Percentiles rank a stretch among this genome's conserved stretches.
Conservation (phyloP, 345 rosid species). For the Populus tremula region DNA sequence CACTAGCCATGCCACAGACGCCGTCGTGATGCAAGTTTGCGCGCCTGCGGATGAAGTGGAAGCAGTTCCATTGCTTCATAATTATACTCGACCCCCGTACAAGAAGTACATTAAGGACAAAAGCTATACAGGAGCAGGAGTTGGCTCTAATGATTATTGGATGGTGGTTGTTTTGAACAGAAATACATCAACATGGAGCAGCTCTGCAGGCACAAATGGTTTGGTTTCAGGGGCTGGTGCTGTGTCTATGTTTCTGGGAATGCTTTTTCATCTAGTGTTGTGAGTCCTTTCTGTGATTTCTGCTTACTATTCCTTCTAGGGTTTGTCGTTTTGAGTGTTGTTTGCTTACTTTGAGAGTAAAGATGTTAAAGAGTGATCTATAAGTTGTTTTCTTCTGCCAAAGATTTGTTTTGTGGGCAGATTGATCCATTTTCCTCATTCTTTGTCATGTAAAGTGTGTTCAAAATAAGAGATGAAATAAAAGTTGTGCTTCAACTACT, state of each 20-base stretch:
- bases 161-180: slow-evolving; percentile 61
- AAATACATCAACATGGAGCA: slow-evolving; percentile 38
- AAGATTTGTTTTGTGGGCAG: too few species aligned
- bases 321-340: too few species aligned
- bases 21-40: background rate
- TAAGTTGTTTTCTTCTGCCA: too few species aligned
- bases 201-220: slow-evolving; percentile 33
- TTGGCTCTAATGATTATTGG: slow-evolving; percentile 69
- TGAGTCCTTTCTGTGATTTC: background rate
- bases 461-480: too few species aligned
- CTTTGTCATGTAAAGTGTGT: too few species aligned
- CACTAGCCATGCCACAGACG: background rate
- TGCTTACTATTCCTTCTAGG: too few species aligned
- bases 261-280: background rate
- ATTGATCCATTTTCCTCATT: too few species aligned
- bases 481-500: too few species aligned
- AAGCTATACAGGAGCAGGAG: slow-evolving; percentile 50
- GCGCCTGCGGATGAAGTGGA: background rate
- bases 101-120: slow-evolving; percentile 55
- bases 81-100: slow-evolving; percentile 55
- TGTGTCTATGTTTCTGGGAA: slow-evolving; percentile 11
- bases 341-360: too few species aligned
- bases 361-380: too few species aligned
- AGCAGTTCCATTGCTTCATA: slow-evolving; percentile 1
- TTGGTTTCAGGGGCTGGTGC: slow-evolving; percentile 12